A percentile compares a stretch with the other conserved stretches of the same genome.
phyloP scores from a whole-genome alignment of 176 grass and related monocot species.

The Alloteropsis semialata region DNA sequence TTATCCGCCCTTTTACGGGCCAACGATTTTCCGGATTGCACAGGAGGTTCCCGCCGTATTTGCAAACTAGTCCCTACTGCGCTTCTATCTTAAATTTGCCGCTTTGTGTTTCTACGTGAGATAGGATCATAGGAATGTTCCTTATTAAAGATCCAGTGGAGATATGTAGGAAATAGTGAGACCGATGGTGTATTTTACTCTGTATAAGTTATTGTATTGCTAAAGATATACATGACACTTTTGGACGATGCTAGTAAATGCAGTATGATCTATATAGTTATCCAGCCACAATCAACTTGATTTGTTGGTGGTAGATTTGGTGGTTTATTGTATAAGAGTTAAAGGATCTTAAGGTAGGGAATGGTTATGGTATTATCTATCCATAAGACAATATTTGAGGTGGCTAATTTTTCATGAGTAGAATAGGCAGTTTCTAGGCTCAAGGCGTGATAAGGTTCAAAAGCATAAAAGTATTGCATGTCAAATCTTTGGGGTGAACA shows the following conservation, averaged over 20 bases:
- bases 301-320: background rate
- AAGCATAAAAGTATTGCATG: background rate
- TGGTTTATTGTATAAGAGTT: fast-evolving
- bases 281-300: background rate
- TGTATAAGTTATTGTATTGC: fast-evolving
- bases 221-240: background rate
- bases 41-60: background rate
- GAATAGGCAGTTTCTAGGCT: background rate
- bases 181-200: background rate
- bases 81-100: background rate
- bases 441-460: background rate
- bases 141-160: too few relatives aligned
- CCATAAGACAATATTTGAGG: background rate
- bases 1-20: slow-evolving; percentile 32
- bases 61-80: background rate
- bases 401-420: background rate
- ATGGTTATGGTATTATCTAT: background rate
- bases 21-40: background rate
- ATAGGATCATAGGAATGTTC: background rate
- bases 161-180: background rate
- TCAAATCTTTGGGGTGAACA: background rate
- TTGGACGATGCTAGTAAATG: background rate
- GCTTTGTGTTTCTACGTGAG: too few relatives aligned
- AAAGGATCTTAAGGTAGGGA: background rate
- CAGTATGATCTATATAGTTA: background rate